Evolutionary conservation across 805 yeast species (phyloP).

Genomic region (Candida rishiriensis): DNA sequence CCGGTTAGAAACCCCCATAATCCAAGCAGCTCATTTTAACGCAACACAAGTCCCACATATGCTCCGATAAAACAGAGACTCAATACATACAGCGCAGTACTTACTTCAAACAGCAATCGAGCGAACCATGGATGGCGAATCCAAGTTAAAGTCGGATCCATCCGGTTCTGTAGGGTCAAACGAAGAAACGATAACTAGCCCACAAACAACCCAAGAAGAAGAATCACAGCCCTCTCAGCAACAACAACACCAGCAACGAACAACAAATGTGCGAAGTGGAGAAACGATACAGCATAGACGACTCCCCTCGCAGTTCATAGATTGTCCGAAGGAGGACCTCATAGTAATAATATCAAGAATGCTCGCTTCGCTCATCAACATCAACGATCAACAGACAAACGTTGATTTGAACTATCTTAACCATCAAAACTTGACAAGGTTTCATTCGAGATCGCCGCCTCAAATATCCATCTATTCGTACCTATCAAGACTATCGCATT

Average conservation of each 20-base stretch:
- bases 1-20: too few species aligned
- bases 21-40: too few species aligned
- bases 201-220: neutral
- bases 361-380: conserved; percentile 66
- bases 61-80: too few species aligned
- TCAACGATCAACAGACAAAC: conserved; percentile 53
- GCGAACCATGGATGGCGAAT: too few species aligned
- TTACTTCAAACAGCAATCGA: too few species aligned
- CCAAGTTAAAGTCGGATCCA: too few species aligned
- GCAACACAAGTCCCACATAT: too few species aligned
- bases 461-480: conserved; percentile 77
- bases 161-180: neutral
- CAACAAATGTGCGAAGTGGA: neutral
- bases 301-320: conserved; percentile 52
- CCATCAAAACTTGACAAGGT: conserved; percentile 61
- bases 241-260: neutral
- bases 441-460: conserved; percentile 93
- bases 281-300: conserved; percentile 1
- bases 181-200: neutral
- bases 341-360: conserved; percentile 72
- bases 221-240: neutral
- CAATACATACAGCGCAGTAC: too few species aligned
- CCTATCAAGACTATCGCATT: conserved; percentile 69
- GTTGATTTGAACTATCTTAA: conserved; percentile 30
- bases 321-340: conserved; percentile 67